Evolutionary conservation across 768 basidiomycete genomes (phyloP).

Genomic region (Auricularia sp.): DNA sequence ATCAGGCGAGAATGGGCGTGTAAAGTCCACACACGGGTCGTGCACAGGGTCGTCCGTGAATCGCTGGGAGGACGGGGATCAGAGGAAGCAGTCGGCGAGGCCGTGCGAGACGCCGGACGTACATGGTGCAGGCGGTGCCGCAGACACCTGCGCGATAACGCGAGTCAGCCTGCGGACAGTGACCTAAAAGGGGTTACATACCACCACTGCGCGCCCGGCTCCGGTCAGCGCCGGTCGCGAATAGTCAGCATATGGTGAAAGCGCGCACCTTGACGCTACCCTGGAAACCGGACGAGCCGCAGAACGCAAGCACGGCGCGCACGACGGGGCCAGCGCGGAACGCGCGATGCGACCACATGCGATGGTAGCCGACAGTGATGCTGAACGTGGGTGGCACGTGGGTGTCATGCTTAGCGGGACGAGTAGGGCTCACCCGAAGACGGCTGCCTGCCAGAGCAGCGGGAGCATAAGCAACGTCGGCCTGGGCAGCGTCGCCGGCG

Average conservation of each 20-base stretch:
- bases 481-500: slow-evolving; percentile 33
- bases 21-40: slow-evolving; percentile 41
- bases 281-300: slow-evolving; percentile 69
- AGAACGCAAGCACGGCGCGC: slow-evolving; percentile 46
- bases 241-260: slow-evolving; percentile 9
- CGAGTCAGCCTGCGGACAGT: too few relatives aligned
- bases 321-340: slow-evolving; percentile 51
- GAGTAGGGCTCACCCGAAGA: slow-evolving; percentile 46
- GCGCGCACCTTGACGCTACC: slow-evolving; percentile 61
- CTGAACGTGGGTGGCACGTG: not conserved
- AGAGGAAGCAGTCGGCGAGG: not conserved
- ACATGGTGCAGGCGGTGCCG: slow-evolving; percentile 71
- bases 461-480: slow-evolving; percentile 45
- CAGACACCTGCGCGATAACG: slow-evolving; percentile 40
- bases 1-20: not conserved
- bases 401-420: not conserved
- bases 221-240: not conserved
- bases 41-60: slow-evolving; percentile 62
- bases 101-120: slow-evolving; percentile 15
- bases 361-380: slow-evolving; percentile 49
- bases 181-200: too few relatives aligned
- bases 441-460: slow-evolving; percentile 57
- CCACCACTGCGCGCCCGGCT: slow-evolving; percentile 34
- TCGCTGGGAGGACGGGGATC: slow-evolving; percentile 30
- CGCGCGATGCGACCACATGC: slow-evolving; percentile 67